Base-by-base conservation (phyloP, 2,329 filamentous ascomycete species). In the Arthrobotrys iridis region DNA sequence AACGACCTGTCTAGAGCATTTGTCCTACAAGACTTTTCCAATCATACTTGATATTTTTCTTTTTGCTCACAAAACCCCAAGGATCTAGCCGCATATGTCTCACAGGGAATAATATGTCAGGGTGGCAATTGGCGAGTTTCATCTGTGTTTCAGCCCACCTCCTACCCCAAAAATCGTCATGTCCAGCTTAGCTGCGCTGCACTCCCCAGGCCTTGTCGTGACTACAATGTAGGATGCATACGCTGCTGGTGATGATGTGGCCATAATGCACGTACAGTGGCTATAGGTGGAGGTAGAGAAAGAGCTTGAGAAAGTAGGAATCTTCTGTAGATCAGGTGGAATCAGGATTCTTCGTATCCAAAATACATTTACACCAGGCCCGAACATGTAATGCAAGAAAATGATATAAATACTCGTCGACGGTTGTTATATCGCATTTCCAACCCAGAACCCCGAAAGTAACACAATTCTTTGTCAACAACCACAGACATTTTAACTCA, bases 91-190 rank as follows among this genome's bases (percentile, higher is more conserved):
- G 50, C 28, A 55, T 22, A 55, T 55, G 28, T 55, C 50, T 55
- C 50, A 15, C 30, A 43, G 22, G n/a, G 37, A 40, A 40, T n/a
- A 45, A 45, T 13, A 26, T 22, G 50, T 22, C 35, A 55, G 30
- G 30, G 50, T 35, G 30, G 15, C n/a, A 55, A 55, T 55, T 55
- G 50, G 50, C 50, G 50, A 55, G 50, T 55, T 55, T 55, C 50
- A 55, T 37, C 26, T 37, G 30, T 37, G 50, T 55, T 55, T 55
- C 50, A 55, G 50, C 28, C 15, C 46, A 52, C n/a, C n/a, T 30
- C 4, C 26, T 15, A 48, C 26, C 45, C n/a, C 22, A 48, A 48
- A 11, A 6, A 8, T 11, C 30, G 30, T 6, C 11, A 33, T 33
- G 30, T 33, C 30, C 30, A 33, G 2, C n/a, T n/a, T 6, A 11